Evolutionary conservation across 768 basidiomycete species (phyloP), one percentile per base, ranked within the genome.

Genomic region (Phaeotremella skinneri): DNA sequence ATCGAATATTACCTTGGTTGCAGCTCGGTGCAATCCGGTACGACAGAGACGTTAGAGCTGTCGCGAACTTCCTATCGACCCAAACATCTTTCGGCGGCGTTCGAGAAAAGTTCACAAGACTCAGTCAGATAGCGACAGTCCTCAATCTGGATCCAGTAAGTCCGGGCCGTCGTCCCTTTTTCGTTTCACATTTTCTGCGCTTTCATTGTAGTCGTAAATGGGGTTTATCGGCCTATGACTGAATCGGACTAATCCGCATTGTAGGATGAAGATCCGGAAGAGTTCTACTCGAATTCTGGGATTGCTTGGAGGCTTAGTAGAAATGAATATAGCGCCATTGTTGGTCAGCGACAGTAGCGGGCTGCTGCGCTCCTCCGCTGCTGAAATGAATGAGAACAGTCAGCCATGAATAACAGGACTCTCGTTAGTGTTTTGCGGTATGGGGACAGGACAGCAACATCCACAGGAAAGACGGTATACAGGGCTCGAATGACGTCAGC

Each of bases 21-120:
- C 66, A 98, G 93, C 83, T 98, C 58, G 96, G 96, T 25, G 94
- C 92, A 2, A 87, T 99, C 59, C 87, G 92, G 16, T 93, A 96
- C 73, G 96, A 99, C 70, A 84, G 88, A 17, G 94, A 99, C 75
- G 79, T 98, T 45, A 83, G 94, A 25, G 84, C 90, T 3, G 83
- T 97, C 63, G 85, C 84, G 23, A 81, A 86, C 1, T 92, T 88
- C 77, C 82, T 99, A 13, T 86, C 89, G 1, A 85, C 89, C 2
- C 96, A 96, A 73, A 91, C 90, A 4, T 82, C 84, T 3, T 92
- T 91, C 76, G 91, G 92, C 7, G 91, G 93, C 56, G 85, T 88
- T 17, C 80, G 96, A 67, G 93, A 96, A 67, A 94, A 93, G 76
- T 96, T 98, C 71, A 79, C 87, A 23, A 82, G 96, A 25, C 76